phyloP scores from a whole-genome alignment of 2,329 filamentous ascomycete species.

The Fusarium denticulatum region DNA sequence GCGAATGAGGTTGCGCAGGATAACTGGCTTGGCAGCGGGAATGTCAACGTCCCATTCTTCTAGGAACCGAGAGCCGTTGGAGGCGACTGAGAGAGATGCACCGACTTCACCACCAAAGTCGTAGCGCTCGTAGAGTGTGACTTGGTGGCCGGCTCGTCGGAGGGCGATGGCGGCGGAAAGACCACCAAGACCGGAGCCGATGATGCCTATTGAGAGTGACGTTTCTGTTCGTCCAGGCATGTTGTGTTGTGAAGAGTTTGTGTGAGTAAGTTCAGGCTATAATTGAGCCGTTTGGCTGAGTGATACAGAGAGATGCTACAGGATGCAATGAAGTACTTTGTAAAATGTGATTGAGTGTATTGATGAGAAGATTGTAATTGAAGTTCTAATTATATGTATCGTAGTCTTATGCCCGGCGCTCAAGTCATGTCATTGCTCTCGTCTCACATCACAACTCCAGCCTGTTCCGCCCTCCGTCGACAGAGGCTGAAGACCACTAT shows the following conservation, averaged over 20 bases:
- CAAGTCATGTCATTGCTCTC: too few species aligned
- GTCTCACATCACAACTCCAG: neutral
- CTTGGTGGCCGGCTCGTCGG: constrained; percentile 61
- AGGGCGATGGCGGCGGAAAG: constrained; percentile 63
- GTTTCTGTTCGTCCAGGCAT: constrained; percentile 14
- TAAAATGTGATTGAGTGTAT: neutral
- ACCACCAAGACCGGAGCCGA: constrained; percentile 62
- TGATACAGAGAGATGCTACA: neutral
- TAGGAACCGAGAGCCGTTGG: constrained; percentile 71
- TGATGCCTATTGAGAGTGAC: constrained; percentile 36
- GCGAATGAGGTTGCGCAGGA: constrained; percentile 7
- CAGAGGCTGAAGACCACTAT: neutral
- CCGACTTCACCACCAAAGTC: constrained; percentile 72
- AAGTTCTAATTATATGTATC: neutral
- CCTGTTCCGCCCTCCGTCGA: neutral
- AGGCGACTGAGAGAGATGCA: constrained; percentile 68
- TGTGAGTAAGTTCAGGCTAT: too few species aligned
- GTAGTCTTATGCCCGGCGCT: neutral
- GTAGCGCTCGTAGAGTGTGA: constrained; percentile 62
- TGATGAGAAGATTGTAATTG: neutral
- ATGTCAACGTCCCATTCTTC: constrained; percentile 64
- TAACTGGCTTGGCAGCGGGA: constrained; percentile 10
- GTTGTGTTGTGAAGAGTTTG: neutral
- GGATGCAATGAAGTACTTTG: neutral
- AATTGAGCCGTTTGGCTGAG: neutral